A percentile compares a stretch with the other conserved stretches of the same genome.
Conservation (phyloP, 1,284 basidiomycete species). For the Thecaphora thlaspeos region DNA sequence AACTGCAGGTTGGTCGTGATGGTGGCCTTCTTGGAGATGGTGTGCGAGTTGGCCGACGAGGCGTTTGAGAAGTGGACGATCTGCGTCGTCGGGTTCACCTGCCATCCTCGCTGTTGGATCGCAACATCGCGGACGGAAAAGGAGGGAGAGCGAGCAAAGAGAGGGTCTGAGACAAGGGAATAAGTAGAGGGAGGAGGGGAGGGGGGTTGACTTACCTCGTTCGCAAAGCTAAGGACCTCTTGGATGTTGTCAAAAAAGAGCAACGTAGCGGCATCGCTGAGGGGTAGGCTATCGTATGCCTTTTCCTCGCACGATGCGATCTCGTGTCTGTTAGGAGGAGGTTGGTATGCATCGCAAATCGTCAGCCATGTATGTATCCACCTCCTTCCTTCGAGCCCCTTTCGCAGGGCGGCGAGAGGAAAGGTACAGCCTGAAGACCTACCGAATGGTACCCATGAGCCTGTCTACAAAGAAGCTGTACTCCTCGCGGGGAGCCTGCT, state of each 20-base stretch:
- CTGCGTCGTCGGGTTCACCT: conserved; percentile 57
- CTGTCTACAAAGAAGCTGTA: conserved; percentile 87
- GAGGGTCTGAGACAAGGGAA: neutral
- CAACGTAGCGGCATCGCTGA: conserved; percentile 82
- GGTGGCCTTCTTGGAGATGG: conserved; percentile 50
- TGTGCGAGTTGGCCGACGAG: conserved; percentile 19
- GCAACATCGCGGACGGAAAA: no score
- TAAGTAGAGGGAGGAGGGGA: neutral
- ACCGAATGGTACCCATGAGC: conserved; percentile 89
- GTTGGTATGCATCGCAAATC: no score
- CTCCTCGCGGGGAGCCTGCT: conserved; percentile 71
- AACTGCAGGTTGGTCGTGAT: conserved; percentile 53
- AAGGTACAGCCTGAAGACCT: neutral
- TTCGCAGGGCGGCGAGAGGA: neutral
- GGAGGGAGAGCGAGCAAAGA: no score
- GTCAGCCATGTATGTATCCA: no score
- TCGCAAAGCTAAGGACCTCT: conserved; percentile 74
- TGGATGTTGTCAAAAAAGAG: conserved; percentile 79
- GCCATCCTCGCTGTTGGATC: conserved; percentile 56
- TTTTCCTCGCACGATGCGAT: conserved; percentile 89
- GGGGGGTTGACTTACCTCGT: conserved; percentile 60
- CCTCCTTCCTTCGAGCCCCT: no score
- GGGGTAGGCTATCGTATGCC: conserved; percentile 80
- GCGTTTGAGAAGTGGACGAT: conserved; percentile 49
- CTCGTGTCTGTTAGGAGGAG: conserved; percentile 67